Conservation (phyloP, 495 filamentous ascomycete species). For the Podospora australis region DNA sequence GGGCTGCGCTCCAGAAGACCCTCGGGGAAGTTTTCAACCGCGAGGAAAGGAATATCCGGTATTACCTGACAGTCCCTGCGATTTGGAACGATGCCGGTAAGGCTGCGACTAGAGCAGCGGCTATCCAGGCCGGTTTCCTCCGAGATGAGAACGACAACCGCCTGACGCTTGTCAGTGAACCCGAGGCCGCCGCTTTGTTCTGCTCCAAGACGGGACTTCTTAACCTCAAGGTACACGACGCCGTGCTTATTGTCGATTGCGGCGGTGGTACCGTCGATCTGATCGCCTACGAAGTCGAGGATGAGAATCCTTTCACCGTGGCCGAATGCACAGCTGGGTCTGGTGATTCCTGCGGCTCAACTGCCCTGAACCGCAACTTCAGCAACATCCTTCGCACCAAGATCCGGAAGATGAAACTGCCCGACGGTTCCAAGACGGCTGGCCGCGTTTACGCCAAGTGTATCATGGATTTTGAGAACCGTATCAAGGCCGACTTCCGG, state of each 20-base stretch:
- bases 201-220: constrained; percentile 68
- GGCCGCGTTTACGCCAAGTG: constrained; percentile 72
- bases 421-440: constrained; percentile 67
- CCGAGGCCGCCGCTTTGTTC: constrained; percentile 66
- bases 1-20: constrained; percentile 67
- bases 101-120: constrained; percentile 63
- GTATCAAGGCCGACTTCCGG: constrained; percentile 75
- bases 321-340: constrained; percentile 70
- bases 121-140: constrained; percentile 68
- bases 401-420: constrained; percentile 73
- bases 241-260: constrained; percentile 68
- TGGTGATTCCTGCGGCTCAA: constrained; percentile 68
- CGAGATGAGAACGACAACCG: constrained; percentile 71
- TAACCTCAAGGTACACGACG: constrained; percentile 68
- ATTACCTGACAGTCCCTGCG: constrained; percentile 67
- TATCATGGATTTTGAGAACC: constrained; percentile 76
- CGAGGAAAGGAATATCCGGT: constrained; percentile 67
- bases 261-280: constrained; percentile 71
- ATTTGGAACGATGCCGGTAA: constrained; percentile 76
- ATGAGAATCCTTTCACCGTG: constrained; percentile 68
- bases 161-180: constrained; percentile 64
- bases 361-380: constrained; percentile 68
- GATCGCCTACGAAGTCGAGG: constrained; percentile 71
- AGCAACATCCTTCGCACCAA: constrained; percentile 69
- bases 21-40: constrained; percentile 69